These are phyloP conservation scores for Musa schizocarpa DNA, from an alignment of 176 grass and related monocot genomes.

Conservation along the genomic window DNA sequence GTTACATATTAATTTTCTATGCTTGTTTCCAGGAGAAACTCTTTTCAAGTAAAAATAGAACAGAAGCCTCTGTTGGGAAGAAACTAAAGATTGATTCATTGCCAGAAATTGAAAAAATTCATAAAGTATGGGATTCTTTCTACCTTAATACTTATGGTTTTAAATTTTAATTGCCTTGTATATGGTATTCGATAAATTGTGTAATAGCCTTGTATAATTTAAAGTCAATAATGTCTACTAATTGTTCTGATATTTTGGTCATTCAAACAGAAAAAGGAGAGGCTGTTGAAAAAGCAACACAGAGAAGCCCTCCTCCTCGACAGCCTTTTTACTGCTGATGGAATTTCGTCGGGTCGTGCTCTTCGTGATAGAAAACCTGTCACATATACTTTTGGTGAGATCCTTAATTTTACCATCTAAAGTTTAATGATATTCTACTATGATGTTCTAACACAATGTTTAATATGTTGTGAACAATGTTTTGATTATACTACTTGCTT, in stretches of 20 bases:
- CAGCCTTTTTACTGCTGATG: slow-evolving; percentile 59
- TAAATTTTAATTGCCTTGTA: too few species aligned
- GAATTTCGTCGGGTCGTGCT: slow-evolving; percentile 73
- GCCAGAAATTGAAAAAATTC: slow-evolving; percentile 90
- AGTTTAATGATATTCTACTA: background rate
- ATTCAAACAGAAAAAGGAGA: slow-evolving; percentile 78
- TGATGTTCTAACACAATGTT: background rate
- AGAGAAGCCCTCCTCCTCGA: slow-evolving; percentile 88
- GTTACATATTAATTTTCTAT: background rate
- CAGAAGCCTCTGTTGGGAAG: slow-evolving; percentile 82
- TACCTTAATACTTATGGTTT: background rate
- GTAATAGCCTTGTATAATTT: background rate
- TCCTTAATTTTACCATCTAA: slow-evolving; percentile 5
- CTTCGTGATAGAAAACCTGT: slow-evolving; percentile 80
- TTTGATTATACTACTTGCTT: background rate
- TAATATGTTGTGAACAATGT: background rate
- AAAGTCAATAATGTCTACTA: background rate
- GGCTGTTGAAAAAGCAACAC: slow-evolving; percentile 83
- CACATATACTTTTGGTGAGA: slow-evolving; percentile 95
- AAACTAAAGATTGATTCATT: slow-evolving; percentile 85
- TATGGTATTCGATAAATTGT: too few species aligned
- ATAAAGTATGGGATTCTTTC: slow-evolving; percentile 49
- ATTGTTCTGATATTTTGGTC: slow-evolving; percentile 20
- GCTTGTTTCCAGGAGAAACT: slow-evolving; percentile 69
- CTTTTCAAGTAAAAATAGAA: slow-evolving; percentile 82